Evolutionary conservation across 176 grass and related monocot species (phyloP).

Genomic region (Puya raimondii): DNA sequence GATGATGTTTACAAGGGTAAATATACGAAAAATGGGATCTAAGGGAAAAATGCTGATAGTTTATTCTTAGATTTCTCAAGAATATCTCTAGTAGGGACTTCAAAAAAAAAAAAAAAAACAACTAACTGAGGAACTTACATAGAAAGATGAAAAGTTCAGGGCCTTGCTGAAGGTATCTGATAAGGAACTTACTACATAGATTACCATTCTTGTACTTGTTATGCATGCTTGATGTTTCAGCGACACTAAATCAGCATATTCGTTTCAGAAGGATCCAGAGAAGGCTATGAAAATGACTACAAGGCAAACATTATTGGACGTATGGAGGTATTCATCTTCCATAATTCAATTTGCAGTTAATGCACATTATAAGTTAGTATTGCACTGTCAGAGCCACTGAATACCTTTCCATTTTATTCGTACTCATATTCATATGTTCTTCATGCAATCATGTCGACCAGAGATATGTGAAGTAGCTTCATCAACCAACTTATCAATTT

Average conservation of each 20-base stretch:
- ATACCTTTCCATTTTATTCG: not conserved
- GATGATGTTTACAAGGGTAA: too few relatives aligned
- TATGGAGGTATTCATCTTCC: constrained; percentile 58
- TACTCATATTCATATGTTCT: not conserved
- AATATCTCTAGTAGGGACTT: too few relatives aligned
- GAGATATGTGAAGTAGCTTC: not conserved
- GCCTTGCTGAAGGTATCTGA: too few relatives aligned
- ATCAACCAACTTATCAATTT: not conserved
- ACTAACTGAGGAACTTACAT: too few relatives aligned
- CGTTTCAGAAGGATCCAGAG: constrained; percentile 69
- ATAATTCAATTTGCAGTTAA: not conserved
- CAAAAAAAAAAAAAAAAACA: too few relatives aligned
- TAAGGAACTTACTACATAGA: not conserved
- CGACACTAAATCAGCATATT: not conserved
- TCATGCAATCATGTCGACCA: not conserved
- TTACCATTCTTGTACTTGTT: not conserved
- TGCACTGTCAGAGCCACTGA: not conserved
- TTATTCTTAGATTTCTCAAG: too few relatives aligned
- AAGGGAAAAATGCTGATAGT: too few relatives aligned
- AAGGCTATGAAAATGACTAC: constrained; percentile 90
- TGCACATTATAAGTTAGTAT: constrained; percentile 2
- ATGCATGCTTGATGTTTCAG: not conserved
- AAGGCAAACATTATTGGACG: constrained; percentile 65
- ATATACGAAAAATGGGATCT: too few relatives aligned
- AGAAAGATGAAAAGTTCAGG: too few relatives aligned